Base-by-base conservation (phyloP, 495 filamentous ascomycete genomes). In the Penicillium daleae region DNA sequence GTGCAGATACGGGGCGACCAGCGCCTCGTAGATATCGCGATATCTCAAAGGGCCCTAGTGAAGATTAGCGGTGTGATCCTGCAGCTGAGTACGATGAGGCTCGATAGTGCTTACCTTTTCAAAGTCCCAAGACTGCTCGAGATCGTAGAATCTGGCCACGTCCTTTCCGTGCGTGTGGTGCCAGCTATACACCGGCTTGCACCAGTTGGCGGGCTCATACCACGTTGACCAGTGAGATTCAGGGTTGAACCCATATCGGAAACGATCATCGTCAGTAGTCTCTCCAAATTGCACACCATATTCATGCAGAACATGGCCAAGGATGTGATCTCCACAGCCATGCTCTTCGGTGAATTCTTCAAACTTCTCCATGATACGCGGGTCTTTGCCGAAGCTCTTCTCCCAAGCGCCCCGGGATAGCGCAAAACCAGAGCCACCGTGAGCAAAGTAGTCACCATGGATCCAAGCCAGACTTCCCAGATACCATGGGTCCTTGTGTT, bases 341-440 rank as follows among this genome's bases (percentile, higher is more conserved):
- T 82, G 77, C 12, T 57, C 64, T 13, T 68, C 70, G 3, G 71
- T 78, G 49, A 75, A 75, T 31, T 63, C 62, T 22, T 74, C 72
- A 27, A 74, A 77, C 24, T 72, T 68, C 40, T 72, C 73, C 27
- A 74, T 72, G 13, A 76, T 70, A 26, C 75, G 71, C 2, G 59
- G 59, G 12, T 73, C 65, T 21, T 65, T 63, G 12, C 76, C 76
- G n/a, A 72, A 75, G 8, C 65, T 66, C 62, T 70, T 40, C 60
- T 79, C 72, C 73, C 85, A 77, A 7, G 83, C 80, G 3, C 76
- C 79, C 1, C 80, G 76, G 0, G 83, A 85, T 10, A 89, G 62
- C 12, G 87, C 65, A 63, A 87, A 87, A 7, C 87, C 87, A 12
- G 81, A 82, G 8, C 86, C 87, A 51, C 85, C 85, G 70, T 88